A percentile compares a stretch with the other conserved stretches of the same genome.
These are phyloP conservation scores for Sporisorium reilianum DNA, from an alignment of 1,284 basidiomycete species.

Conservation along the genomic window DNA sequence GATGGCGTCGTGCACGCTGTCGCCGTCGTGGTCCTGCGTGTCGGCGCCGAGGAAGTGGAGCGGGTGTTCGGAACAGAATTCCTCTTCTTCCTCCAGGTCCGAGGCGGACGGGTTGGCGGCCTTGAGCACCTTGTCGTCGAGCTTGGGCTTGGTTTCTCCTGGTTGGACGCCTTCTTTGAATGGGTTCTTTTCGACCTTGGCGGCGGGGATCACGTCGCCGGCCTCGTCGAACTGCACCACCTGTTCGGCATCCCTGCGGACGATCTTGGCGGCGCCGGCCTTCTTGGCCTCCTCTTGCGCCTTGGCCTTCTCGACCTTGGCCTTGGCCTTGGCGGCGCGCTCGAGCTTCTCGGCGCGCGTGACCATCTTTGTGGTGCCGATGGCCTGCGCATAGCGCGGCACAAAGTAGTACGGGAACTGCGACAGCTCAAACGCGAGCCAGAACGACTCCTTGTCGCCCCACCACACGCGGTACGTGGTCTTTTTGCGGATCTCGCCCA, in stretches of 20 bases:
- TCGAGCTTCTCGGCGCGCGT: constrained; percentile 15
- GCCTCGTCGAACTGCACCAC: constrained; percentile 19
- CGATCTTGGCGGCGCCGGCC: constrained; percentile 1
- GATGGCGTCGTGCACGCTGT: constrained; percentile 16
- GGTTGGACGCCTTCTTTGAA: constrained; percentile 27
- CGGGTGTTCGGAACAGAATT: constrained; percentile 46
- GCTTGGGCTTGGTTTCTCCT: constrained; percentile 6
- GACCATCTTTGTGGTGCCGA: constrained; percentile 26
- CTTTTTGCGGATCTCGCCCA: constrained; percentile 50
- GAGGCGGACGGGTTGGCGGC: not conserved
- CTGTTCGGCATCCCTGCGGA: constrained; percentile 3
- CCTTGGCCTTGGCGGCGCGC: constrained; percentile 18
- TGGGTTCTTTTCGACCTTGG: constrained; percentile 7
- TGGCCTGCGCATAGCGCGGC: constrained; percentile 42
- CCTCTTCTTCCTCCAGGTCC: constrained; percentile 26
- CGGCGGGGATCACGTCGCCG: constrained; percentile 5
- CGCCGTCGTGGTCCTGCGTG: constrained; percentile 25
- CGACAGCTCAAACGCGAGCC: constrained; percentile 51
- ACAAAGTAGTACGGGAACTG: constrained; percentile 54
- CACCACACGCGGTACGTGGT: constrained; percentile 50
- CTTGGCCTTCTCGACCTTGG: constrained; percentile 17
- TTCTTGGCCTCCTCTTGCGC: constrained; percentile 2
- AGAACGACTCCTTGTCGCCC: constrained; percentile 54
- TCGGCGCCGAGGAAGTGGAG: constrained; percentile 49
- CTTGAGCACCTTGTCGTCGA: not conserved